Base-by-base conservation (phyloP, 1,284 basidiomycete species). In the Heimioporus retisporus region DNA sequence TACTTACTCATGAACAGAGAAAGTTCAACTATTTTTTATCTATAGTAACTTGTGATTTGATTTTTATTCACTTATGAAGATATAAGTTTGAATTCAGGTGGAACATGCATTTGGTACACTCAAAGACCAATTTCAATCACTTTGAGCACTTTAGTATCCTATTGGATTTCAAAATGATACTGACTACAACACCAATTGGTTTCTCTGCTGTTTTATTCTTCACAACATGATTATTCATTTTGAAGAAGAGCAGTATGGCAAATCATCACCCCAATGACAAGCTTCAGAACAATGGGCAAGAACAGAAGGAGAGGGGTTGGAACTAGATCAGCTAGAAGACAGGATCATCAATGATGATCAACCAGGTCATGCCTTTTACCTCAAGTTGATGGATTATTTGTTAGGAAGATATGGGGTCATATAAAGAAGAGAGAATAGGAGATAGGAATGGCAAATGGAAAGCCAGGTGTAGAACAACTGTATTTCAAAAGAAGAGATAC, bases 91-190 rank as follows among this genome's bases (percentile, higher is more conserved):
- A 2, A 18, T 60, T 19, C 19, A 21, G 31, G 42, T 61, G 2
- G 51, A 61, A 10, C 51, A 61, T 44, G 42, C 60, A 28, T 61
- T 61, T 54, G 51, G n/a, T 23, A 51, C 60, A 16, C 25, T 61
- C 23, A 61, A 54, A 14, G 60, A 43, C 4, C 14, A 19, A 0
- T 61, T 61, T 23, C 60, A 61, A 18, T 61, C 43, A 5, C 21
- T 55, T 1, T 6, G 2, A 6, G 60, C 55, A 11, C 43, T 61
- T n/a, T 19, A 13, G 2, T 6, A 54, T 6, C 2, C 4, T 4
- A 61, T 61, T 2, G 4, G 14, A 0, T 21, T 40, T 2, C 25
- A 21, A 4, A 16, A 31, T 7, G 19, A 61, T 11, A 5, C 54
- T 1, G 21, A 54, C 5, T 28, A 21, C 31, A 42, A 40, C 6